Evolutionary conservation across 2,329 filamentous ascomycete species (phyloP).

Genomic region (Ceratocystis smalleyi): DNA sequence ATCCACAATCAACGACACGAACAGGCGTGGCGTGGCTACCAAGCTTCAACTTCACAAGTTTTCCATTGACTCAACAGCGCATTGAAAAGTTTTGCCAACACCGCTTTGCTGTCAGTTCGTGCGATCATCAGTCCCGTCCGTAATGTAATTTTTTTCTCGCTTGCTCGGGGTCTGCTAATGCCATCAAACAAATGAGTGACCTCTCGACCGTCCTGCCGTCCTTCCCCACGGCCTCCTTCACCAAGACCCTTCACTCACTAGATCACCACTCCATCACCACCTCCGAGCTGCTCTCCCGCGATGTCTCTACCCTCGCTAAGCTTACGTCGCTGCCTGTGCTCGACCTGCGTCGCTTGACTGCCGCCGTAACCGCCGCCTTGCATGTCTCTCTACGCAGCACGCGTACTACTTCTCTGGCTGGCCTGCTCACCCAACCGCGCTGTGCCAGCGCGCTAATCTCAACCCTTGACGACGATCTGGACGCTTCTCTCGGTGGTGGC

Average conservation of each 20-base stretch:
- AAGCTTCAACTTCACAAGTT: neutral
- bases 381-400: slow-evolving; percentile 40
- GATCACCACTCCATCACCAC: slow-evolving; percentile 66
- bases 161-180: neutral
- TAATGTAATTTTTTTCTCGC: neutral
- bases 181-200: slow-evolving; percentile 55
- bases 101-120: too few species aligned
- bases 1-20: slow-evolving; percentile 16
- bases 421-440: neutral
- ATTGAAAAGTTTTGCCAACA: neutral
- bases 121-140: neutral
- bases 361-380: slow-evolving; percentile 50
- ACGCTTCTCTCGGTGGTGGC: slow-evolving; percentile 57
- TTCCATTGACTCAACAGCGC: neutral
- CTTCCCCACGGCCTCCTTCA: slow-evolving; percentile 51
- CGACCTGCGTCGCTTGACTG: slow-evolving; percentile 60
- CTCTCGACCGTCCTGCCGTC: slow-evolving; percentile 66
- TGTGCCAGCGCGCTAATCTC: slow-evolving; percentile 40
- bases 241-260: slow-evolving; percentile 60
- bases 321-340: slow-evolving; percentile 66
- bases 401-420: neutral
- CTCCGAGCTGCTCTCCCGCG: slow-evolving; percentile 71
- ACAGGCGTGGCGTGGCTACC: neutral
- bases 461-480: slow-evolving; percentile 61
- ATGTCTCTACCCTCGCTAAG: slow-evolving; percentile 68